These are phyloP conservation scores for Pythium catenulatum DNA, from an alignment of 352 stramenopile species.

Conservation along the genomic window DNA sequence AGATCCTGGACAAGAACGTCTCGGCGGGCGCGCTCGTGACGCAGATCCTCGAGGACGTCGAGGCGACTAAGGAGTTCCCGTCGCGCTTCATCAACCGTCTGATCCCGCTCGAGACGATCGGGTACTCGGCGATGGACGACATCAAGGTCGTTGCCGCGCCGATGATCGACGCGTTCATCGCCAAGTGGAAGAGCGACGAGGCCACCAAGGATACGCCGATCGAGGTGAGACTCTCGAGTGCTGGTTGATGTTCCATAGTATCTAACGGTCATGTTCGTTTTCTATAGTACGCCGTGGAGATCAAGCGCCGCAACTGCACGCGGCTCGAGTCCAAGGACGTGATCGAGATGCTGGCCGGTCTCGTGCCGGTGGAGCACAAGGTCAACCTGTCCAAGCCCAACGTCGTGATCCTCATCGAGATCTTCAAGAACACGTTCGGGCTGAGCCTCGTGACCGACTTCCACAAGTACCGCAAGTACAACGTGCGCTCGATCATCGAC, in stretches of 20 bases:
- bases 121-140: slow-evolving; percentile 78
- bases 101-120: slow-evolving; percentile 86
- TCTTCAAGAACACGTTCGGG: slow-evolving; percentile 87
- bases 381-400: slow-evolving; percentile 84
- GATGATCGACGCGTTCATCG: slow-evolving; percentile 72
- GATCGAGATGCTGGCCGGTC: slow-evolving; percentile 79
- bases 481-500: slow-evolving; percentile 86
- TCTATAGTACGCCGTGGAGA: slow-evolving; percentile 76
- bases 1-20: slow-evolving; percentile 74
- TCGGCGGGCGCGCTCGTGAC: slow-evolving; percentile 71
- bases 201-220: slow-evolving; percentile 57
- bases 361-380: slow-evolving; percentile 82
- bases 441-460: slow-evolving; percentile 87
- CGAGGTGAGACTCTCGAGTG: too few relatives aligned
- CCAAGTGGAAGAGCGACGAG: slow-evolving; percentile 40
- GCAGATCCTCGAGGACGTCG: slow-evolving; percentile 83
- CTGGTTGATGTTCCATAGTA: too few relatives aligned
- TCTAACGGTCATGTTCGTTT: too few relatives aligned
- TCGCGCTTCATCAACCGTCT: slow-evolving; percentile 87
- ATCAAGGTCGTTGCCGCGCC: slow-evolving; percentile 76
- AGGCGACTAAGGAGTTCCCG: slow-evolving; percentile 80
- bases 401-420: slow-evolving; percentile 82
- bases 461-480: slow-evolving; percentile 87
- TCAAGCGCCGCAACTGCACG: slow-evolving; percentile 89
- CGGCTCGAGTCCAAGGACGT: slow-evolving; percentile 85